Base-by-base conservation (phyloP, 805 yeast genomes). In the Candida khao-thaluensis region DNA sequence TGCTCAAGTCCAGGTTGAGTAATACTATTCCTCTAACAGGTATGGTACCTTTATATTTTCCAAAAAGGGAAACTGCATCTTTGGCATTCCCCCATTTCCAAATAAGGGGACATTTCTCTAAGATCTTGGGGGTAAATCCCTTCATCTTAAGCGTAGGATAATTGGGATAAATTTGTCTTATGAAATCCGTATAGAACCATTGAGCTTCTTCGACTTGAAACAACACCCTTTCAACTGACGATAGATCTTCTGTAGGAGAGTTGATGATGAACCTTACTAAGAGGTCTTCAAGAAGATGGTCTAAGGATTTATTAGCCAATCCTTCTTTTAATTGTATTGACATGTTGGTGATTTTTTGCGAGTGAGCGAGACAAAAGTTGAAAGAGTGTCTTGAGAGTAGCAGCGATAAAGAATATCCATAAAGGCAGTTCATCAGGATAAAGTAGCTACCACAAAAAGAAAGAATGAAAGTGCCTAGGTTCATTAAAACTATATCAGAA, bases 201-300 rank as follows among this genome's bases (percentile, higher is more conserved):
- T 89, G 96, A 2, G 99, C 99, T 61, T 93, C 98, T 68, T 93
- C 99, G 29, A 93, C 82, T 58, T 90, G 95, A 66, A 93, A 93
- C 54, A 89, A 77, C 17, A 90, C 84, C 55, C 99, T 73, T 44
- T 66, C 91, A 20, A 81, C 74, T 11, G 90, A 76, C 23, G 93
- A 79, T 37, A 91, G 66, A 59, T 93, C 99, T 54, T 91, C 97
- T 4, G 79, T 77, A 7, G 99, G 98, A 37, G 90, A 85, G 68
- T 93, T 93, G 42, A 90, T 77, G 35, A 95, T 81, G 56, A 93
- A 93, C 46, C 99, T 71, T 36, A 87, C 98, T 12, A 88, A 71
- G 24, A 93, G 69, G 57, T 93, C 99, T 57, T 87, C 96, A 24
- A 88, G 66, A 1, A 81, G 85, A 50, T 82, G 75, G 53, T 85